Evolutionary conservation across 768 basidiomycete species (phyloP).

Genomic region (Macrolepiota dolichaula): DNA sequence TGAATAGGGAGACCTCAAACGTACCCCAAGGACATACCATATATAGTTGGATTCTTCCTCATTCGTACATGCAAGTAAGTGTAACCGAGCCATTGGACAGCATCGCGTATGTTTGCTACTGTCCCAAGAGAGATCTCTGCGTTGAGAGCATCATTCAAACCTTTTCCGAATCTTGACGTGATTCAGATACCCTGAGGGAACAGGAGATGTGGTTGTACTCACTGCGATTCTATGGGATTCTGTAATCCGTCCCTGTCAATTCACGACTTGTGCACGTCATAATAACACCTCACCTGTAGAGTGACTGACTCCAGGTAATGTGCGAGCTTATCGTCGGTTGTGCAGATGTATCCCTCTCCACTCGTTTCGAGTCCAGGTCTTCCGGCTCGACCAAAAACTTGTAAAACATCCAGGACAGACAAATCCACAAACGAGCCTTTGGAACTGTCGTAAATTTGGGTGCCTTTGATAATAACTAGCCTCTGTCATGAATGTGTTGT

Average conservation of each 20-base stretch:
- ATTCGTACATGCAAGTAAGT: conserved; percentile 96
- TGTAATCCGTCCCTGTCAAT: conserved; percentile 26
- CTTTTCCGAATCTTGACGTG: conserved; percentile 61
- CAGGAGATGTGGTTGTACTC: conserved; percentile 21
- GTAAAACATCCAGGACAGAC: conserved; percentile 91
- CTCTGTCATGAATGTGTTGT: conserved; percentile 9
- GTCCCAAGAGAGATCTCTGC: conserved; percentile 95
- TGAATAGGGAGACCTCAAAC: conserved; percentile 10
- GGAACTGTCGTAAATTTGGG: conserved; percentile 90
- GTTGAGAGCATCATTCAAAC: conserved; percentile 89
- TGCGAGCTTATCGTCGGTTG: conserved; percentile 86
- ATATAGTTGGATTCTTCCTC: conserved; percentile 84
- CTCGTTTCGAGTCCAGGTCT: conserved; percentile 84
- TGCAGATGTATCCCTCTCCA: conserved; percentile 97
- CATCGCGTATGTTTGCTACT: conserved; percentile 82
- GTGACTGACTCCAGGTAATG: conserved; percentile 89
- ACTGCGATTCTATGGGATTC: conserved; percentile 97
- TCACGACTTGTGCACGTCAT: background rate
- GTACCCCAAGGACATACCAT: conserved; percentile 48
- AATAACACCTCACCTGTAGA: conserved; percentile 58
- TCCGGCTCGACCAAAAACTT: conserved; percentile 97
- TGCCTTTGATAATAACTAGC: conserved; percentile 93
- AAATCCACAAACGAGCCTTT: conserved; percentile 91
- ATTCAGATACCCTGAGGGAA: conserved; percentile 4
- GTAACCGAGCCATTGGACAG: conserved; percentile 92